Percentiles rank a stretch among this genome's conserved stretches.
These are phyloP conservation scores for Fusarium falciforme DNA, from an alignment of 2,329 filamentous ascomycete species.

Conservation along the genomic window DNA sequence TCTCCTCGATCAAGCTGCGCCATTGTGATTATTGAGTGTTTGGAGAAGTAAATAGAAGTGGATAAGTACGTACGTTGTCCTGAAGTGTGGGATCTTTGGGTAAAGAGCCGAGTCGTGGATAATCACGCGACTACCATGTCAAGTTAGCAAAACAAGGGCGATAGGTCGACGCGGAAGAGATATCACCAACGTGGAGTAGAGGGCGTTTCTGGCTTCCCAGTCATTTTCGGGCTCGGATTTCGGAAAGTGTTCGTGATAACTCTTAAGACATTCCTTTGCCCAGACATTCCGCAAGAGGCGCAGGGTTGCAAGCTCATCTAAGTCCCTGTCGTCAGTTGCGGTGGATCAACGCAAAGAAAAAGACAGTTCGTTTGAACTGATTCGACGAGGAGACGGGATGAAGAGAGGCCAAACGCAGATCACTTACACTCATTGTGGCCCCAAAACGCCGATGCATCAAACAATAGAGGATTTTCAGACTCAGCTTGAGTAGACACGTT, in stretches of 20 bases:
- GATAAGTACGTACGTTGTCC: neutral
- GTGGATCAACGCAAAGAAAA: no score
- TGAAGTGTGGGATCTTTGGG: neutral
- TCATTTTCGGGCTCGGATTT: neutral
- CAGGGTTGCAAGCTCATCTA: neutral
- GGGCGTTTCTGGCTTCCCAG: neutral
- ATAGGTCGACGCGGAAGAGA: neutral
- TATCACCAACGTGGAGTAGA: neutral
- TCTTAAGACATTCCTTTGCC: neutral
- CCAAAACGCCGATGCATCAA: neutral
- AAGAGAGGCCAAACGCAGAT: no score
- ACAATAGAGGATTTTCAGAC: neutral
- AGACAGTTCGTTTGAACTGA: no score
- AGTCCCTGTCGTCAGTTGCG: neutral
- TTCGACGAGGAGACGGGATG: no score
- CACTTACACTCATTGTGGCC: neutral
- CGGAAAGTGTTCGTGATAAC: neutral
- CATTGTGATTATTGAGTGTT: neutral
- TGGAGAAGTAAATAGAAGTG: neutral
- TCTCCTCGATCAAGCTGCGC: neutral
- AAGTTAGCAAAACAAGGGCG: neutral
- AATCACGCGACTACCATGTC: neutral
- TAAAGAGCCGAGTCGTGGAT: neutral
- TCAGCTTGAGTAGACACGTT: neutral
- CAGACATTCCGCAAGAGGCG: neutral